Evolutionary conservation across 768 basidiomycete species (phyloP), one percentile per base, ranked within the genome.

Genomic region (Lactarius quietus): DNA sequence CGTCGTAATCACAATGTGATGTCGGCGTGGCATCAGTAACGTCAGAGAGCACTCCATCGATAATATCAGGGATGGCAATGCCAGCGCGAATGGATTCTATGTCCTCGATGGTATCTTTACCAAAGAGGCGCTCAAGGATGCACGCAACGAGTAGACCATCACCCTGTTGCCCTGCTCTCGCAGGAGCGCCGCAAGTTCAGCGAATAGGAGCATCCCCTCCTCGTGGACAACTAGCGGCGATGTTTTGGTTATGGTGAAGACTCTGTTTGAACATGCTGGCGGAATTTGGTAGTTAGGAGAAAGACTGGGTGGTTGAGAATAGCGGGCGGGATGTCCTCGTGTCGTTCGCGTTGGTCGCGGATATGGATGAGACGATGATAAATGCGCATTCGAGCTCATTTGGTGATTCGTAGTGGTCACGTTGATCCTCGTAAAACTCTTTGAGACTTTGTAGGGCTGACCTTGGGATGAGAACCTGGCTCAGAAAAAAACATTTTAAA

Each of bases 361-460:
- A 98, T 89, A 71, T 97, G 93, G 33, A 92, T 88, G 35, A 98
- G 84, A 55, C 95, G 86, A 73, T 95, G 92, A 76, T 98, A 99
- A 1, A 97, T 87, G 36, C 93, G 87, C 87, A 99, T 97, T 99
- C 96, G 54, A 98, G 83, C 73, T 98, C 95, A 43, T 89, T 90
- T 0, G 89, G 86, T 12, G 89, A 90, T 70, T 86, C 77, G 66
- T 88, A 88, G 48, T 78, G 76, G 10, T 80, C 82, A 0, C 83
- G 75, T 63, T 91, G 87, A 71, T 97, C 95, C 68, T 92, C 87
- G 72, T 97, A 96, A 71, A 93, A 95, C 72, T 98, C 92, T 75
- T 93, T 94, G 62, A 98, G 81, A 70, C 90, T 93, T 74, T 93
- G 92, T 41, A 98, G 82, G 18, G 94, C 95, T 98, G 70, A 26